Evolutionary conservation across 768 basidiomycete species (phyloP).

Genomic region (Hydnomerulius pinastri): DNA sequence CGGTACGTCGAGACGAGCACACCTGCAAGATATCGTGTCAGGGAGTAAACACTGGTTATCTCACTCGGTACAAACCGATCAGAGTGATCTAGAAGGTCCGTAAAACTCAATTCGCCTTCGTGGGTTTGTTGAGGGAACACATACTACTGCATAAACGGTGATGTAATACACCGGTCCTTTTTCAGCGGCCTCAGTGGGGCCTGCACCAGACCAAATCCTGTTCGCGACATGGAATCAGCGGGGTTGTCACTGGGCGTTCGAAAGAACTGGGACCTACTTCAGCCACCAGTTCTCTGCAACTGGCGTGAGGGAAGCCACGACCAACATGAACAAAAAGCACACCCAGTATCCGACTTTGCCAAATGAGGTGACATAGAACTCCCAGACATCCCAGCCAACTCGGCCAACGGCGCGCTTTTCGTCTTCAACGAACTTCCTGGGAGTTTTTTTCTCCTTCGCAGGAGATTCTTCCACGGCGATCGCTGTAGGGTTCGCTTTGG

Average conservation of each 20-base stretch:
- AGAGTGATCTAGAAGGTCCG: constrained; percentile 30
- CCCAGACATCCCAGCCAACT: constrained; percentile 63
- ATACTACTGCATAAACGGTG: constrained; percentile 59
- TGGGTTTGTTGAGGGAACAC: constrained; percentile 12
- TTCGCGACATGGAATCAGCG: constrained; percentile 20
- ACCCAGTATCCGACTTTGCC: constrained; percentile 53
- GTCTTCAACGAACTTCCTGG: constrained; percentile 79
- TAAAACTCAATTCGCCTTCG: too few relatives aligned
- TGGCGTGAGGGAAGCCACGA: constrained; percentile 56
- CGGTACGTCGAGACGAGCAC: constrained; percentile 51
- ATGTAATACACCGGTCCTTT: constrained; percentile 45
- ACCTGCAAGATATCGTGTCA: constrained; percentile 36
- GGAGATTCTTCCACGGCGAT: constrained; percentile 30
- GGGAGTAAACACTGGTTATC: too few relatives aligned
- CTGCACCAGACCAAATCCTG: constrained; percentile 55
- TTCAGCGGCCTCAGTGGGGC: constrained; percentile 34
- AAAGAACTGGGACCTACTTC: constrained; percentile 31
- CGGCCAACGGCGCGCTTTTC: constrained; percentile 69
- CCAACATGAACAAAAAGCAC: constrained; percentile 46
- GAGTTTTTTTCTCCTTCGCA: constrained; percentile 46
- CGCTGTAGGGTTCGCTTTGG: constrained; percentile 42
- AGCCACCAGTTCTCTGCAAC: constrained; percentile 70
- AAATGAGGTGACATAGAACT: constrained; percentile 46
- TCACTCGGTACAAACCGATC: constrained; percentile 18
- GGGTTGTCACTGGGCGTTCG: constrained; percentile 13